Evolutionary conservation across 176 grass and related monocot genomes (phyloP).

Genomic region (Zoysia pacifica): DNA sequence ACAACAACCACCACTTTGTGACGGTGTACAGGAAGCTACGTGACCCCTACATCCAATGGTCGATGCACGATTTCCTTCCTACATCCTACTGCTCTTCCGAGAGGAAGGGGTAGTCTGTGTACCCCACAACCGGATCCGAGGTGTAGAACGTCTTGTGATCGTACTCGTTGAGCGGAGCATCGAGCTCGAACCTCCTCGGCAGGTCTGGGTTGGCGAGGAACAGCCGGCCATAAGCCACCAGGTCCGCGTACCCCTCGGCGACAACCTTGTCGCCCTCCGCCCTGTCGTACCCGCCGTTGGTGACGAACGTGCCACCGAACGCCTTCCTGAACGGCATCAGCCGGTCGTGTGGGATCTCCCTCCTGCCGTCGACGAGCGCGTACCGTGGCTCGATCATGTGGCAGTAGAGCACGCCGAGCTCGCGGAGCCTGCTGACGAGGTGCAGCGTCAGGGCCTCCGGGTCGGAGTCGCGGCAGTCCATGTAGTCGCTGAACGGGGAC

Average conservation of each 20-base stretch:
- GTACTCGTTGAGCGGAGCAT: constrained; percentile 53
- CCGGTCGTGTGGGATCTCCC: background rate
- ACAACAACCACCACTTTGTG: no score
- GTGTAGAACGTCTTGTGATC: constrained; percentile 56
- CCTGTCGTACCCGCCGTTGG: constrained; percentile 34
- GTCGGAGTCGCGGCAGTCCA: no score
- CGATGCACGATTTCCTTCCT: no score
- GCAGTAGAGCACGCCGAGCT: constrained; percentile 8
- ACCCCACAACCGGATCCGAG: constrained; percentile 53
- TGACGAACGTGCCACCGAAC: constrained; percentile 47
- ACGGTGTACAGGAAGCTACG: no score
- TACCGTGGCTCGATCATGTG: constrained; percentile 11
- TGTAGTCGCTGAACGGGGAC: no score
- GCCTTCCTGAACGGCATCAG: constrained; percentile 13
- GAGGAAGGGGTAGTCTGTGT: constrained; percentile 64
- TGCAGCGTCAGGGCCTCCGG: background rate
- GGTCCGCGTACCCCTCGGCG: constrained; percentile 48
- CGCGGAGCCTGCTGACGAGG: background rate
- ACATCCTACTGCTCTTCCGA: no score
- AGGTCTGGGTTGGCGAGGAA: constrained; percentile 75
- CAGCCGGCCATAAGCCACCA: constrained; percentile 55
- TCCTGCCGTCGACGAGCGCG: background rate
- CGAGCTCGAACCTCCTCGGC: constrained; percentile 49
- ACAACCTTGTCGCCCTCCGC: constrained; percentile 51
- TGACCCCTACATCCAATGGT: no score